Conservation (phyloP, 2,329 filamentous ascomycete species). For the Ascochyta fabae region DNA sequence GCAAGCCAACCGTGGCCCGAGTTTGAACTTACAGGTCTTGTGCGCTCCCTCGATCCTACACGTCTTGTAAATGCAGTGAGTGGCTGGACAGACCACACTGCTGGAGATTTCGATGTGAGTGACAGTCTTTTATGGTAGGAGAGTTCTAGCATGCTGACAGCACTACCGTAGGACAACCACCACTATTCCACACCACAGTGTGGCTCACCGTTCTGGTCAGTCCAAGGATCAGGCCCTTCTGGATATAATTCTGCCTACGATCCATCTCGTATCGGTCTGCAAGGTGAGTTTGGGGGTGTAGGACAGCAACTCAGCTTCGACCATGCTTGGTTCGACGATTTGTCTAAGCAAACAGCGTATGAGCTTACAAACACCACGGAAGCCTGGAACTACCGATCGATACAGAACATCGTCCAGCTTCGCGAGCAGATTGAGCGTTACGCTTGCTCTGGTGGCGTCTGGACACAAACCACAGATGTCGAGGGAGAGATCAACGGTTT, state of each 20-base stretch:
- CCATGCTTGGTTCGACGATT: constrained; percentile 68
- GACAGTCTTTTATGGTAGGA: neutral
- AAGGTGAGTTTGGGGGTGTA: constrained; percentile 75
- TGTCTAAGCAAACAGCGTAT: constrained; percentile 67
- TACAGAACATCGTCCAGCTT: constrained; percentile 58
- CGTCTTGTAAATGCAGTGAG: constrained; percentile 67
- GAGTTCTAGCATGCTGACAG: neutral
- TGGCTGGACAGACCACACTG: constrained; percentile 73
- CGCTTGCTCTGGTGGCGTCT: constrained; percentile 71
- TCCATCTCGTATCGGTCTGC: constrained; percentile 67
- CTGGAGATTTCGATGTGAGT: constrained; percentile 62
- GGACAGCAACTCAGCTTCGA: constrained; percentile 69
- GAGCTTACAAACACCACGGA: constrained; percentile 66
- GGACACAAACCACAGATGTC: constrained; percentile 77
- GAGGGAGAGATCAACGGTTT: constrained; percentile 77
- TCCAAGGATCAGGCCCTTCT: constrained; percentile 54
- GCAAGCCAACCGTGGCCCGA: constrained; percentile 59
- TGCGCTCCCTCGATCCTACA: constrained; percentile 66
- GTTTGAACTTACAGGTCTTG: constrained; percentile 60
- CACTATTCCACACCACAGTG: constrained; percentile 76
- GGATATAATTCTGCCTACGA: constrained; percentile 56
- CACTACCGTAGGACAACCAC: constrained; percentile 64
- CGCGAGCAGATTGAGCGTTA: constrained; percentile 60
- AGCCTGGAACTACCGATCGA: constrained; percentile 71
- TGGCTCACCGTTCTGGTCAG: constrained; percentile 71